Conservation (phyloP, 768 basidiomycete species). For the Cyclocybe cylindracea region DNA sequence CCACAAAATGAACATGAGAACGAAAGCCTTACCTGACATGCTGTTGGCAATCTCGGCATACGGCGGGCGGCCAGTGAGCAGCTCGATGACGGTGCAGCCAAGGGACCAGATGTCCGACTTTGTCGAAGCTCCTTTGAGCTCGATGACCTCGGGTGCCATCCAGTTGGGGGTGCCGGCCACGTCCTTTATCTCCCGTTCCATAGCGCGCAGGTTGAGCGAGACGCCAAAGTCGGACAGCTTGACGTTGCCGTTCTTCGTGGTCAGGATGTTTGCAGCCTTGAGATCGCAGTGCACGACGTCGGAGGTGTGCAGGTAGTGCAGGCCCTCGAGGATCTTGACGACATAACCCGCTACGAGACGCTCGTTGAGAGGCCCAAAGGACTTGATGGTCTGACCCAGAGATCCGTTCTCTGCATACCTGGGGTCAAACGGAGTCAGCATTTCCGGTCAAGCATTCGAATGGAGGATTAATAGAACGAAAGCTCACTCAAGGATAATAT, state of each 20-base stretch:
- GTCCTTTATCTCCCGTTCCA: conserved; percentile 83
- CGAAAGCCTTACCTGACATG: conserved; percentile 72
- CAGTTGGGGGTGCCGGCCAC: conserved; percentile 97
- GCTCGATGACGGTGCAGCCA: conserved; percentile 92
- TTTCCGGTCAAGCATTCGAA: conserved; percentile 8
- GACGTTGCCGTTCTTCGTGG: conserved; percentile 96
- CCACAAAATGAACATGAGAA: conserved; percentile 7
- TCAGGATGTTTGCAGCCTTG: conserved; percentile 98
- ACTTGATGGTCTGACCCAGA: conserved; percentile 87
- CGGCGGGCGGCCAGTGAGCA: conserved; percentile 90
- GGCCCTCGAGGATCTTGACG: conserved; percentile 93
- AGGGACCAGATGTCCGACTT: conserved; percentile 97
- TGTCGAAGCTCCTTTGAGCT: conserved; percentile 89
- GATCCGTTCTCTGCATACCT: conserved; percentile 98
- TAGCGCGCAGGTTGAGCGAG: conserved; percentile 90
- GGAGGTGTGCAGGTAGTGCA: conserved; percentile 88
- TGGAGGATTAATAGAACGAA: conserved; percentile 5
- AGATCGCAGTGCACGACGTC: conserved; percentile 97
- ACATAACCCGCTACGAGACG: conserved; percentile 90
- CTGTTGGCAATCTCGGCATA: conserved; percentile 87
- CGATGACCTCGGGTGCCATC: conserved; percentile 99
- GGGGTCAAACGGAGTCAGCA: conserved; percentile 10
- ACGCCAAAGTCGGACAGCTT: conserved; percentile 98
- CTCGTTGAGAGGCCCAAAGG: conserved; percentile 94
- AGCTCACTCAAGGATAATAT: conserved; percentile 90